Percentiles rank a stretch among this genome's conserved stretches.
Evolutionary conservation across 306 rosid species (phyloP).

Genomic region (Cucurbita pepo): DNA sequence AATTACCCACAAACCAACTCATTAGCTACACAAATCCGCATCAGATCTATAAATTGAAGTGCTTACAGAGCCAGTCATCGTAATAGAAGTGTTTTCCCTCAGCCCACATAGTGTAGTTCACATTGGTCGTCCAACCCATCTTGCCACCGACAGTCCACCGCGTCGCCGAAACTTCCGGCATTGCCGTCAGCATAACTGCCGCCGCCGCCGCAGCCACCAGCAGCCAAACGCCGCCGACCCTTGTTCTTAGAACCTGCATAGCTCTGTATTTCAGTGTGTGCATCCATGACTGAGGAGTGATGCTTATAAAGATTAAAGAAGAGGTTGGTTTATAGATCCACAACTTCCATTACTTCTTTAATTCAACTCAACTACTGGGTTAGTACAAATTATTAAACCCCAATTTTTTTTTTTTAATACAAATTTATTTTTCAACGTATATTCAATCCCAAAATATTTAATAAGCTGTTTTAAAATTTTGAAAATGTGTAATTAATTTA

Average conservation of each 20-base stretch:
- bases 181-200: slow-evolving; percentile 17
- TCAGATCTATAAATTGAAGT: background rate
- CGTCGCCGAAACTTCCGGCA: slow-evolving; percentile 48
- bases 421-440: too few species aligned
- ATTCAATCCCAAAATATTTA: too few species aligned
- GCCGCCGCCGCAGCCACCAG: background rate
- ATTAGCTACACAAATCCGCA: background rate
- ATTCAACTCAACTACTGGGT: background rate
- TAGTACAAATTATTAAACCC: background rate
- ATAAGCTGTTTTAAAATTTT: too few species aligned
- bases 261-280: background rate
- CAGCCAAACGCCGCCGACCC: slow-evolving; percentile 10
- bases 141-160: slow-evolving; percentile 44
- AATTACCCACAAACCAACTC: background rate
- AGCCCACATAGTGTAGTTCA: slow-evolving; percentile 75
- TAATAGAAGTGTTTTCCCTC: slow-evolving; percentile 60
- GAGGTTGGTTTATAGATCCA: slow-evolving; percentile 5
- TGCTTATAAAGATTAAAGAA: background rate
- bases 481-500: too few species aligned
- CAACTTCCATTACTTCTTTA: background rate
- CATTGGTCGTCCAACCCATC: slow-evolving; percentile 54
- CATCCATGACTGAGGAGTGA: background rate
- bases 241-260: slow-evolving; percentile 32
- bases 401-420: background rate
- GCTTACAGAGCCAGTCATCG: slow-evolving; percentile 89